Evolutionary conservation across 345 rosid genomes (phyloP), one percentile per base, ranked within the genome.

Genomic region (Ceriops zippeliana): DNA sequence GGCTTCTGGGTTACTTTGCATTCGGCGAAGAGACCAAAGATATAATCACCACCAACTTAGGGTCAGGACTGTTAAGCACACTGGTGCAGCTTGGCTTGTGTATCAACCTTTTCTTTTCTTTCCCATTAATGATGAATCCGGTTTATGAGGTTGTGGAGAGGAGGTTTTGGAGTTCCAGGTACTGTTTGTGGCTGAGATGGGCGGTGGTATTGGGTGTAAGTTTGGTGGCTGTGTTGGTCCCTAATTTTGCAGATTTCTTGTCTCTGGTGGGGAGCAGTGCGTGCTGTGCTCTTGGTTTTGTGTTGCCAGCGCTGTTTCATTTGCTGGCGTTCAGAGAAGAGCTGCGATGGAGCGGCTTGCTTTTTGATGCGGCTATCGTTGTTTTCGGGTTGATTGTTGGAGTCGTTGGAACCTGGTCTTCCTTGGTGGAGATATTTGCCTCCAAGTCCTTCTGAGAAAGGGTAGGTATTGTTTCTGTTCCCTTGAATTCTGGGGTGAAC

Each of bases 81-180:
- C 65, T 89, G 64, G 92, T 89, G 66, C 83, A 85, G 73, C 62
- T 86, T 22, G 89, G 92, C 20, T 68, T 89, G 30, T 81, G 90
- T 8, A 74, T 87, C 67, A 89, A 89, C 78, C 79, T 89, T 58
- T 89, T 89, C 76, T 78, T 89, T 56, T 75, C 87, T 0, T 87
- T 89, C 66, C 96, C 96, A 1, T 66, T 89, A 73, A 87, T 89
- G 96, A 89, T 89, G 96, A 89, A 87, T 58, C 96, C 96, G 4
- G 96, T 89, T 31, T 89, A 86, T 32, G 96, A 89, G 76, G 82
- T 86, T 10, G 74, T 75, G 1, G 96, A 89, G 76, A 75, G 96
- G 66, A 75, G 96, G 52, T 65, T 86, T 20, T 84, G 86, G 42
- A 74, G 58, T 51, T 79, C 82, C 3, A 70, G 80, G 10, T 87